A percentile compares a stretch with the other conserved stretches of the same genome.
Evolutionary conservation across 169 alveolate genomes (phyloP).

Genomic region (Amoebophrya sp.): DNA sequence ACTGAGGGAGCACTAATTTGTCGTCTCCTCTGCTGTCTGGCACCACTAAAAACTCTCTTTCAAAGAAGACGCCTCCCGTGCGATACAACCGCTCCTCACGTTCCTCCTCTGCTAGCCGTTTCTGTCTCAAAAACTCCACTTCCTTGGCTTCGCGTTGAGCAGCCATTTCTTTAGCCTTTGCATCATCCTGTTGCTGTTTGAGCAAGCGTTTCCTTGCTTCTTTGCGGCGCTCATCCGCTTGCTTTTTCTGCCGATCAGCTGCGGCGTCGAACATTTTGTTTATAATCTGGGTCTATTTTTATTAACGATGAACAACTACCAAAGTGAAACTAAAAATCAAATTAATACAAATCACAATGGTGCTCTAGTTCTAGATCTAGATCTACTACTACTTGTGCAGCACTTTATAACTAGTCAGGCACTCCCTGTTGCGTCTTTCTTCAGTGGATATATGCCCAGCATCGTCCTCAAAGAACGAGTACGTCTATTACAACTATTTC

Average conservation of each 20-base stretch:
- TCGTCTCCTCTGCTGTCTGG: constrained; percentile 10
- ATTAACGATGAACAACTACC: not conserved
- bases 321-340: not conserved
- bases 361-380: not conserved
- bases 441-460: too few species aligned
- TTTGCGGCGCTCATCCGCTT: not conserved
- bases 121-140: not conserved
- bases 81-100: not conserved
- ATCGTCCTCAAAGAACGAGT: too few species aligned
- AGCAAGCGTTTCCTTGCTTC: not conserved
- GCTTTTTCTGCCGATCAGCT: not conserved
- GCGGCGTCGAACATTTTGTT: not conserved
- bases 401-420: too few species aligned
- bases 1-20: not conserved
- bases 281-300: not conserved
- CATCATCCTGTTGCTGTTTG: not conserved
- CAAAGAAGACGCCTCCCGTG: not conserved
- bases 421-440: too few species aligned
- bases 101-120: not conserved
- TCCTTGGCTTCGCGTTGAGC: not conserved
- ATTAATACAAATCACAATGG: not conserved
- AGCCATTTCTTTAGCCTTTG: not conserved
- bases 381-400: too few species aligned
- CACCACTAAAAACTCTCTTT: not conserved
- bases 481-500: too few species aligned